These are phyloP conservation scores for Phytopythium oedochilum DNA, from an alignment of 352 stramenopile genomes.

Conservation along the genomic window DNA sequence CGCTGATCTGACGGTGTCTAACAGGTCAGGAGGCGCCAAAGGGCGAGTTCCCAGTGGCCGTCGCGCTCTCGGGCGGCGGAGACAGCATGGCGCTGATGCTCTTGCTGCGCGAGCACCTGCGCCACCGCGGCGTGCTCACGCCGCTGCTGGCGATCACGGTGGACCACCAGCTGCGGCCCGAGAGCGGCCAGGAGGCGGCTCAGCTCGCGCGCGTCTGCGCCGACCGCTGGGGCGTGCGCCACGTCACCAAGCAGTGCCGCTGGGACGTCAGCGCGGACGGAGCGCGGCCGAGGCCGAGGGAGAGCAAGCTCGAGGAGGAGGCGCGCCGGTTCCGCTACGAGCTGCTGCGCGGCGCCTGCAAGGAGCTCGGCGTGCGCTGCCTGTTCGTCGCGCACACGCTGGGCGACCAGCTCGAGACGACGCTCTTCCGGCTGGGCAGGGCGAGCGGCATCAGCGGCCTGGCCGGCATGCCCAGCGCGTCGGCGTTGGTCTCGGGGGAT, in stretches of 20 bases:
- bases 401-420: constrained; percentile 78
- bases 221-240: constrained; percentile 33
- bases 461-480: constrained; percentile 44
- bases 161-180: constrained; percentile 60
- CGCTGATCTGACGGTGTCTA: too few species aligned
- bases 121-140: constrained; percentile 35
- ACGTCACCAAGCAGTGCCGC: constrained; percentile 48
- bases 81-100: constrained; percentile 83
- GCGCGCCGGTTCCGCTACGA: constrained; percentile 66
- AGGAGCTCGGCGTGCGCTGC: constrained; percentile 40
- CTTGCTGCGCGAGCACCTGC: constrained; percentile 60
- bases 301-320: constrained; percentile 75
- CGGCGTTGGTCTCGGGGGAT: constrained; percentile 20
- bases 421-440: constrained; percentile 71
- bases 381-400: constrained; percentile 80
- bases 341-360: constrained; percentile 49
- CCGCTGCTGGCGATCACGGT: constrained; percentile 77
- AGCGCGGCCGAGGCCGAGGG: constrained; percentile 19
- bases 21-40: constrained; percentile 9
- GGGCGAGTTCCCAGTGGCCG: constrained; percentile 52
- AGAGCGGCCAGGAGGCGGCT: constrained; percentile 59
- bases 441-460: constrained; percentile 75
- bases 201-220: constrained; percentile 42
- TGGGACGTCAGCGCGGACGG: constrained; percentile 26
- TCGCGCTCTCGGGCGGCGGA: constrained; percentile 69